Evolutionary conservation across 1,284 basidiomycete genomes (phyloP).

Genomic region (Microbotryum scabiosae): DNA sequence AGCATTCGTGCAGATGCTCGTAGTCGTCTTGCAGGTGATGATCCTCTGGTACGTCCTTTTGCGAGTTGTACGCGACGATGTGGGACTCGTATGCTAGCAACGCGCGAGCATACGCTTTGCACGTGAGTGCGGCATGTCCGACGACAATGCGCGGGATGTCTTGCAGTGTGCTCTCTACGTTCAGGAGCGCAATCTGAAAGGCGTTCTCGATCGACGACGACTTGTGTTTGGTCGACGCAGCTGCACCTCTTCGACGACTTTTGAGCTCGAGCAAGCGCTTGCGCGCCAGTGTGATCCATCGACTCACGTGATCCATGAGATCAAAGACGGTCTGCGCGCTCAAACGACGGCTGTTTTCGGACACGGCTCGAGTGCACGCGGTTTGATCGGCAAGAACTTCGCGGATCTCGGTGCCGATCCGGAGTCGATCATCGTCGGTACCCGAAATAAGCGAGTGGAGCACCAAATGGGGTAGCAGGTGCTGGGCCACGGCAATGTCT

Average conservation of each 20-base stretch:
- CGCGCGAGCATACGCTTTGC: conserved; percentile 87
- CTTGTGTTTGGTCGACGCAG: conserved; percentile 22
- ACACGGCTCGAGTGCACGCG: conserved; percentile 50
- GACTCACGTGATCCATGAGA: conserved; percentile 88
- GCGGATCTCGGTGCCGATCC: conserved; percentile 68
- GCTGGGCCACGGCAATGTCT: conserved; percentile 82
- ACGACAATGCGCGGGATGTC: conserved; percentile 58
- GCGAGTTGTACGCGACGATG: conserved; percentile 40
- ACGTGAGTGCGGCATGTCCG: conserved; percentile 87
- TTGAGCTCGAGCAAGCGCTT: conserved; percentile 44
- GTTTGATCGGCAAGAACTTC: conserved; percentile 84
- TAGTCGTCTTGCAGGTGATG: conserved; percentile 62
- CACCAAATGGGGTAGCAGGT: conserved; percentile 85
- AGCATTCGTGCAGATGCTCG: conserved; percentile 90
- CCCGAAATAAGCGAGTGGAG: conserved; percentile 78
- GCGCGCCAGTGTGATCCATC: conserved; percentile 57
- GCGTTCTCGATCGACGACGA: conserved; percentile 5
- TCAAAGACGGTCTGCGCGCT: conserved; percentile 85
- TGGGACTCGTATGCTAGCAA: conserved; percentile 80
- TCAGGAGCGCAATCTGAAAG: conserved; percentile 19
- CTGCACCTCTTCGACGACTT: conserved; percentile 7
- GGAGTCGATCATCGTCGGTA: conserved; percentile 51
- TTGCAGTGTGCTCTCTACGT: conserved; percentile 28
- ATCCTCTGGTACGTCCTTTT: conserved; percentile 43
- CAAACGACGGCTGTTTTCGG: conserved; percentile 67